These are phyloP conservation scores for Colletotrichum nymphaeae DNA, from an alignment of 2,329 filamentous ascomycete species.

Conservation along the genomic window DNA sequence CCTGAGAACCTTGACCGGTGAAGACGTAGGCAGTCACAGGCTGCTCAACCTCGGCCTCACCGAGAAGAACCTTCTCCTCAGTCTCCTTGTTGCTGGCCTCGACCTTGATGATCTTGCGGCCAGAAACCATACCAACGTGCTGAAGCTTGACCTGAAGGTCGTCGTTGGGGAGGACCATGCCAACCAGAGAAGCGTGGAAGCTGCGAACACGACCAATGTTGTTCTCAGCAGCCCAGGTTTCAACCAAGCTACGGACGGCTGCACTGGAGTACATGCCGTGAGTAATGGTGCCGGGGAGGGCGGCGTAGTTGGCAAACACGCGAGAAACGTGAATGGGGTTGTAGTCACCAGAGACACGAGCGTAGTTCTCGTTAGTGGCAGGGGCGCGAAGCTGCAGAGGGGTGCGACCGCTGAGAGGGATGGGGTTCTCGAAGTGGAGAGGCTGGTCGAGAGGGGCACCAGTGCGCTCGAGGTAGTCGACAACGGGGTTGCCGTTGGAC, in stretches of 20 bases:
- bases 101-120: constrained; percentile 99
- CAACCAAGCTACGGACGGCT: constrained; percentile 92
- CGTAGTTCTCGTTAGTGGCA: constrained; percentile 97
- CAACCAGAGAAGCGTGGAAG: constrained; percentile 96
- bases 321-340: constrained; percentile 99
- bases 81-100: constrained; percentile 96
- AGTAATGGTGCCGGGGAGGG: constrained; percentile 95
- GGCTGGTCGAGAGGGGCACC: constrained; percentile 95
- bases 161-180: constrained; percentile 98
- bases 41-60: constrained; percentile 97
- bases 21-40: constrained; percentile 97
- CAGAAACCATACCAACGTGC: constrained; percentile 96
- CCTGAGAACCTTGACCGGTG: constrained; percentile 97
- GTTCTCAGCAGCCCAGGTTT: constrained; percentile 99
- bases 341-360: constrained; percentile 96
- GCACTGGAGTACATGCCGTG: constrained; percentile 99
- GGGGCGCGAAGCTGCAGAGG: constrained; percentile 90
- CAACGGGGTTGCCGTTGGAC: constrained; percentile 95
- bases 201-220: constrained; percentile 96
- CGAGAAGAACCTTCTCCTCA: constrained; percentile 94
- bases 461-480: constrained; percentile 94
- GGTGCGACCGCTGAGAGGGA: constrained; percentile 92
- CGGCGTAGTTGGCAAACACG: constrained; percentile 95
- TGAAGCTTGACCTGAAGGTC: constrained; percentile 94
- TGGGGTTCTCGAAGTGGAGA: constrained; percentile 96